Evolutionary conservation across 768 basidiomycete species (phyloP).

Genomic region (Kwoniella shandongensis): DNA sequence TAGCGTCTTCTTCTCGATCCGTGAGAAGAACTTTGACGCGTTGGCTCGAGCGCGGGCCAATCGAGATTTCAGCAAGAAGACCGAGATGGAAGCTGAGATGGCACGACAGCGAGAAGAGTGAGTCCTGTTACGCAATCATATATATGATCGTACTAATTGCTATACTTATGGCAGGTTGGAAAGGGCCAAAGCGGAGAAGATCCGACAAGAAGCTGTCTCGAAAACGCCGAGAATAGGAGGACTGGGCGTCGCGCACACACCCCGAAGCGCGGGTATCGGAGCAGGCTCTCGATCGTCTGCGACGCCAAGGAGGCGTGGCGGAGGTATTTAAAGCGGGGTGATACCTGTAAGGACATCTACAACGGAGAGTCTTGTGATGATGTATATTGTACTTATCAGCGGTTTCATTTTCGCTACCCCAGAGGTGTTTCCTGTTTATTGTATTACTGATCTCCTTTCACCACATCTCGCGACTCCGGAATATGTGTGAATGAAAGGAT

Average conservation of each 20-base stretch:
- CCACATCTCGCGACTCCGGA: too few species aligned
- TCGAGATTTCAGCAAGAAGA: constrained; percentile 85
- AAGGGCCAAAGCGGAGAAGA: constrained; percentile 45
- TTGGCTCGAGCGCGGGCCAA: constrained; percentile 67
- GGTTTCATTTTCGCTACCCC: too few species aligned
- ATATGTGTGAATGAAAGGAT: too few species aligned
- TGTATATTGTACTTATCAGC: too few species aligned
- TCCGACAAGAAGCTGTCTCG: constrained; percentile 35
- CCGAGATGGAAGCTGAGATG: constrained; percentile 90
- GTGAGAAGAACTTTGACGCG: constrained; percentile 96
- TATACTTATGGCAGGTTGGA: constrained; percentile 38
- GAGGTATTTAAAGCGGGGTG: constrained; percentile 47
- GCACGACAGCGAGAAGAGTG: constrained; percentile 59
- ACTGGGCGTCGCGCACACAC: constrained; percentile 39
- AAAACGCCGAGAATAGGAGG: constrained; percentile 50
- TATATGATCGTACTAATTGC: neutral
- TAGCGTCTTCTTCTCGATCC: constrained; percentile 94
- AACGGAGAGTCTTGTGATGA: too few species aligned
- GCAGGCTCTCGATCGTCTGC: constrained; percentile 47
- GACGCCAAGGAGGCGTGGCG: constrained; percentile 45
- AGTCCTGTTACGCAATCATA: constrained; percentile 22
- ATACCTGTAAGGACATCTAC: too few species aligned
- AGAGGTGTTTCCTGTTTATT: too few species aligned
- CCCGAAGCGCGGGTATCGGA: constrained; percentile 50
- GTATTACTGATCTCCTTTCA: too few species aligned